Percentiles rank a stretch among this genome's conserved stretches.
These are phyloP conservation scores for Termitomyces sp. DNA, from an alignment of 768 basidiomycete genomes.

Conservation along the genomic window DNA sequence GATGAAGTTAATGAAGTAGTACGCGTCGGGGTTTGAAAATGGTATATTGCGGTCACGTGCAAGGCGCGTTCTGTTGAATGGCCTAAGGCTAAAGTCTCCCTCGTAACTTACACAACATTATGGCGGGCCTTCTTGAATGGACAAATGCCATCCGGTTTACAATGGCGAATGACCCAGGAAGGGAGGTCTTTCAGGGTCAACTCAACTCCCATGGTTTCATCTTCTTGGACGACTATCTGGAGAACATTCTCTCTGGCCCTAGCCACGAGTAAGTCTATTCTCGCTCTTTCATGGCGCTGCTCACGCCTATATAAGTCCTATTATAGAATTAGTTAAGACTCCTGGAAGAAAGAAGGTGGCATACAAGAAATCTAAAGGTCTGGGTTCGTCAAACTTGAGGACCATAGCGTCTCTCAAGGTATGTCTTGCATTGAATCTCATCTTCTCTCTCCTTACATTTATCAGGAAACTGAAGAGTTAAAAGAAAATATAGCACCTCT, in stretches of 20 bases:
- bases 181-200: conserved; percentile 68
- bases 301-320: conserved; percentile 39
- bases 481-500: conserved; percentile 40
- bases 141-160: conserved; percentile 59
- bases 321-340: conserved; percentile 82
- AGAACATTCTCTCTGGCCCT: conserved; percentile 63
- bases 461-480: conserved; percentile 28
- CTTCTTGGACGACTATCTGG: conserved; percentile 77
- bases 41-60: conserved; percentile 19
- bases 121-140: conserved; percentile 63
- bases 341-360: conserved; percentile 69
- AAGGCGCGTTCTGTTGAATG: conserved; percentile 2
- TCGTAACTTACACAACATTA: conserved; percentile 7
- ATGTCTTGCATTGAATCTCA: neutral
- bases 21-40: no score
- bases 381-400: conserved; percentile 39
- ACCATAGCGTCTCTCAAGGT: conserved; percentile 46
- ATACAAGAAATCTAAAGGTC: conserved; percentile 45
- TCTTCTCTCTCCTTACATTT: neutral
- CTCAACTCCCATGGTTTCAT: conserved; percentile 73
- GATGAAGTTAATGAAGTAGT: no score
- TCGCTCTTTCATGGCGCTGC: neutral
- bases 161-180: conserved; percentile 72
- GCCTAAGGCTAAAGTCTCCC: no score
- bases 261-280: conserved; percentile 55